A percentile compares a stretch with the other conserved stretches of the same genome.
These are phyloP conservation scores for Colletotrichum magnum DNA, from an alignment of 2,329 filamentous ascomycete species.

Conservation along the genomic window DNA sequence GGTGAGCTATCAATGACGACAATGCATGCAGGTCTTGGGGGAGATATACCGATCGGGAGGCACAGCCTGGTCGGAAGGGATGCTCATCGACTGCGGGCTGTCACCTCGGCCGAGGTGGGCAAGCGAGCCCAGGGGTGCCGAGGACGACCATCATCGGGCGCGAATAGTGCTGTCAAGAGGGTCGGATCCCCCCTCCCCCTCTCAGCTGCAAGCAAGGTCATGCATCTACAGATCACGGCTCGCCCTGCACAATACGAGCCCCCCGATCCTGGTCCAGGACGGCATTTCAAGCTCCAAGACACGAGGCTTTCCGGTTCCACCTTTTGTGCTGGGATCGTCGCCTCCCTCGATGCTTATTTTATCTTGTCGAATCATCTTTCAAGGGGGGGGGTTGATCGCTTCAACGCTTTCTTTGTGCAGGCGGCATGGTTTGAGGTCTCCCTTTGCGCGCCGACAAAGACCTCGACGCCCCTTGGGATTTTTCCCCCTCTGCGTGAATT, in stretches of 20 bases:
- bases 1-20: slow-evolving; percentile 29
- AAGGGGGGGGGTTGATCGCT: slow-evolving; percentile 2
- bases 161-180: slow-evolving; percentile 4
- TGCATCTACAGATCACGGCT: too few species aligned
- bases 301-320: slow-evolving; percentile 20
- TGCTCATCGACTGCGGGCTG: not conserved
- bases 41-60: not conserved
- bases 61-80: not conserved
- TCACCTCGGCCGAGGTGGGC: slow-evolving; percentile 18
- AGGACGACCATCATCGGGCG: slow-evolving; percentile 4
- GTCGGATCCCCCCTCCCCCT: slow-evolving; percentile 25
- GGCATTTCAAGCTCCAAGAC: slow-evolving; percentile 23
- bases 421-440: not conserved
- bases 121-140: slow-evolving; percentile 27
- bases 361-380: slow-evolving; percentile 3
- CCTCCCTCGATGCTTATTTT: slow-evolving; percentile 18
- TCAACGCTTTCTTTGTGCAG: not conserved
- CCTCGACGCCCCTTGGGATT: too few species aligned
- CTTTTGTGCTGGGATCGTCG: not conserved
- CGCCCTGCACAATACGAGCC: not conserved
- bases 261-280: not conserved
- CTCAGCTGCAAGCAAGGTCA: slow-evolving; percentile 28
- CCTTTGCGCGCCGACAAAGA: not conserved
- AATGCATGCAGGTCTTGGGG: not conserved
- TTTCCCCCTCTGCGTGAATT: not conserved